These are phyloP conservation scores for Filosporella fistucella DNA, from an alignment of 495 filamentous ascomycete species.

Conservation along the genomic window DNA sequence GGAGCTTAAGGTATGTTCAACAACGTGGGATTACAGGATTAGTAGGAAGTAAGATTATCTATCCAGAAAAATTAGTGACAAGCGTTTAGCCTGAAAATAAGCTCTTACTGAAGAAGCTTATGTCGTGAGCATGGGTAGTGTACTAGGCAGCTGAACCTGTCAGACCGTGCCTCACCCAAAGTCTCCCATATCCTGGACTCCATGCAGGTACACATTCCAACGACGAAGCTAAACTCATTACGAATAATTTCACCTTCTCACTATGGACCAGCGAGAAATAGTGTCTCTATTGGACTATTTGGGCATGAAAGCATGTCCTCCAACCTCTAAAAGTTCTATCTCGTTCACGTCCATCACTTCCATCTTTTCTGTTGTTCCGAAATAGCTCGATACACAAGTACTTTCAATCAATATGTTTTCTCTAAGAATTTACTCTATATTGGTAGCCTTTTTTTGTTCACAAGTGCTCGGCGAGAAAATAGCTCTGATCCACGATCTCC, in stretches of 20 bases:
- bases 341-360: not conserved
- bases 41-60: too few species aligned
- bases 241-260: not conserved
- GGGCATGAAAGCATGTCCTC: not conserved
- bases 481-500: not conserved
- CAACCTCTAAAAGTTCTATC: not conserved
- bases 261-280: not conserved
- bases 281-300: not conserved
- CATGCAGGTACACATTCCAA: not conserved
- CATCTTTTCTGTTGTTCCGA: not conserved
- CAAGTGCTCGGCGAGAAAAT: not conserved
- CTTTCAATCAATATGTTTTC: not conserved
- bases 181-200: not conserved
- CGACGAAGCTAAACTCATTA: not conserved
- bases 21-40: too few species aligned
- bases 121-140: not conserved
- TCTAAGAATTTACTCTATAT: not conserved
- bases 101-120: not conserved
- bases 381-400: not conserved
- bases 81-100: not conserved
- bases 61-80: too few species aligned
- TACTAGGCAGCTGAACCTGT: too few species aligned
- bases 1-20: too few species aligned
- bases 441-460: not conserved
- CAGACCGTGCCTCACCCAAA: not conserved